Percentiles rank a stretch among this genome's conserved stretches.
Evolutionary conservation across 441 rosid species (phyloP).

Genomic region (Adansonia madagascariensis): DNA sequence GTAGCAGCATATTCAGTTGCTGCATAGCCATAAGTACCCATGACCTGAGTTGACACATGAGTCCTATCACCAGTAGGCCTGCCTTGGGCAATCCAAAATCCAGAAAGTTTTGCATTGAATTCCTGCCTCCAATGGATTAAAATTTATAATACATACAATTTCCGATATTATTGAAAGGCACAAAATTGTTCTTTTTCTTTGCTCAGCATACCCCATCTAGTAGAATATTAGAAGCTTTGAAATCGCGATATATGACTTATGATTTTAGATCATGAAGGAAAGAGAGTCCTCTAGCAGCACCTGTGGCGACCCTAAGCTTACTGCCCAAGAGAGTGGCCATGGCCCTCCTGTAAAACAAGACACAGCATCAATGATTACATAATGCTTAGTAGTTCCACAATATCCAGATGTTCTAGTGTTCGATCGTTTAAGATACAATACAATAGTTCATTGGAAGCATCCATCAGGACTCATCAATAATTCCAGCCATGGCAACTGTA

Average conservation of each 20-base stretch:
- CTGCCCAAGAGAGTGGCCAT: conserved; percentile 80
- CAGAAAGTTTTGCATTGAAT: conserved; percentile 69
- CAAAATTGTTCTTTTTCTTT: conserved; percentile 4
- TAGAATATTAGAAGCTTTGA: conserved; percentile 70
- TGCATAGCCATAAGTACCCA: conserved; percentile 76
- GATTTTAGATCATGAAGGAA: conserved; percentile 69
- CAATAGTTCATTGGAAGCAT: conserved; percentile 1
- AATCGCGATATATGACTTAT: conserved; percentile 71
- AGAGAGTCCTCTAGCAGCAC: conserved; percentile 72
- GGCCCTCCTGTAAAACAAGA: conserved; percentile 62
- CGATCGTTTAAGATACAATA: neutral
- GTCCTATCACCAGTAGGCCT: conserved; percentile 74
- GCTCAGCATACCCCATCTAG: conserved; percentile 60
- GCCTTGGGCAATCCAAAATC: conserved; percentile 75
- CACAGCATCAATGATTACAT: conserved; percentile 16
- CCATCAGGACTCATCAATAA: neutral
- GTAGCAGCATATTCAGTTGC: conserved; percentile 78
- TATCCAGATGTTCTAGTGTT: neutral
- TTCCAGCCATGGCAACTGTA: neutral
- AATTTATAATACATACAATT: neutral
- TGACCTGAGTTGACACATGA: conserved; percentile 74
- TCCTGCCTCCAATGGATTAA: conserved; percentile 46
- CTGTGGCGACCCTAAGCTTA: conserved; percentile 64
- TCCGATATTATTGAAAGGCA: neutral
- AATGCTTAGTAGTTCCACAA: conserved; percentile 11